Conservation (phyloP, 1,284 basidiomycete genomes). For the Melampsora larici-populina region DNA sequence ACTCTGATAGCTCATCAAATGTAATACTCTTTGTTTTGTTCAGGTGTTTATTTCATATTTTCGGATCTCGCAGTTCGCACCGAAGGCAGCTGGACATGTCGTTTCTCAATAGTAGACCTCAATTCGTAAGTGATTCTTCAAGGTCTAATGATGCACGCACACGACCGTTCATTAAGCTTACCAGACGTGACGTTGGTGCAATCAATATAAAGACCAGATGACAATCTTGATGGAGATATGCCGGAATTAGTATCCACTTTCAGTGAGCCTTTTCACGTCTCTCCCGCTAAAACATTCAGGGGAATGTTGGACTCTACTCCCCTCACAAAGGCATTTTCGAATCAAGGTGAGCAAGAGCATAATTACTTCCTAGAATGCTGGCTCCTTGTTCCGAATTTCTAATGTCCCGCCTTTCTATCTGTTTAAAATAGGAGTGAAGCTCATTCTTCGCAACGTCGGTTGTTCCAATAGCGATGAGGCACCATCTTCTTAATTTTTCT, state of each 20-base stretch:
- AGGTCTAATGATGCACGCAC: no score
- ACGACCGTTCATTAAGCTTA: no score
- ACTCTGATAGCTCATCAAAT: no score
- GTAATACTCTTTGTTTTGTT: neutral
- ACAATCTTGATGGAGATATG: neutral
- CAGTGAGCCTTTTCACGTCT: neutral
- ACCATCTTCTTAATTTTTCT: slow-evolving; percentile 3
- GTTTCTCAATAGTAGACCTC: neutral
- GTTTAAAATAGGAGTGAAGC: neutral
- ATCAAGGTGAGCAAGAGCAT: neutral
- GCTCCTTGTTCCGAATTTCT: neutral
- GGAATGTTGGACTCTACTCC: slow-evolving; percentile 1
- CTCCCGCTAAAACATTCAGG: neutral
- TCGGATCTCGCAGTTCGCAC: neutral
- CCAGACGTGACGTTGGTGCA: neutral
- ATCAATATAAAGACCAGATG: slow-evolving; percentile 7
- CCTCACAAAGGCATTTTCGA: slow-evolving; percentile 1
- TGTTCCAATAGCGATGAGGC: slow-evolving; percentile 4
- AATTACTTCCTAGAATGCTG: no score
- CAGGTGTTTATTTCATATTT: neutral
- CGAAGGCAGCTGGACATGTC: slow-evolving; percentile 1
- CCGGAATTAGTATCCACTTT: neutral
- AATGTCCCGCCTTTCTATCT: neutral
- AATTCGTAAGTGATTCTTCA: neutral
- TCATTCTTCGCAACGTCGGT: neutral